Conservation (phyloP, 179 eudicot genomes). For the Patellifolia procumbens region DNA sequence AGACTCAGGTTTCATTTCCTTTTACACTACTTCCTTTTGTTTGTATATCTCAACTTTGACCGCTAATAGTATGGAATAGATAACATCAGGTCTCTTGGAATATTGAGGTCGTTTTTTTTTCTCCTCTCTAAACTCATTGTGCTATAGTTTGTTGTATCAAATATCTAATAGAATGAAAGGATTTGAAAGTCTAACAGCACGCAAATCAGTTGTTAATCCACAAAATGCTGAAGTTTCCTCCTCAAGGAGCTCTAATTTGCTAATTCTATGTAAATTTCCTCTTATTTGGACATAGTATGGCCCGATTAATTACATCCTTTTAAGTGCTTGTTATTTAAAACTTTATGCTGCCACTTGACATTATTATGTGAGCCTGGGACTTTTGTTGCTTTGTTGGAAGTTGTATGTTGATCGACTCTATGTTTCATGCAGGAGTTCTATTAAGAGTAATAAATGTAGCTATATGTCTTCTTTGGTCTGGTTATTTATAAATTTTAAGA, state of each 20-base stretch:
- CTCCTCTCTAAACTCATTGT: neutral
- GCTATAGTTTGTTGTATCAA: neutral
- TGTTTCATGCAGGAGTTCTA: neutral
- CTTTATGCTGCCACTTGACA: neutral
- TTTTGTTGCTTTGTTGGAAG: neutral
- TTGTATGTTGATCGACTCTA: neutral
- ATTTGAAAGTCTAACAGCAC: neutral
- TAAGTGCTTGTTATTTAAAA: neutral
- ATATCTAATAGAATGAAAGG: neutral
- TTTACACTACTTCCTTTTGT: neutral
- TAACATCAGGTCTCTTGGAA: neutral
- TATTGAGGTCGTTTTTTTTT: neutral
- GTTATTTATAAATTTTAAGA: neutral
- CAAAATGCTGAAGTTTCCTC: neutral
- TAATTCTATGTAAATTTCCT: neutral
- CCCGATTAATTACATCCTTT: neutral
- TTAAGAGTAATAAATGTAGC: neutral
- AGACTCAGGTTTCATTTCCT: constrained; percentile 69
- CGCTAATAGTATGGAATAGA: neutral
- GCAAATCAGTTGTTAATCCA: neutral
- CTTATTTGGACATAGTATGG: neutral
- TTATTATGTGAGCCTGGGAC: neutral
- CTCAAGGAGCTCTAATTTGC: neutral
- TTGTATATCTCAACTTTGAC: neutral
- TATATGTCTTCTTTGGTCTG: neutral